These are phyloP conservation scores for Neonectria neomacrospora DNA, from an alignment of 2,329 filamentous ascomycete species.

Conservation along the genomic window DNA sequence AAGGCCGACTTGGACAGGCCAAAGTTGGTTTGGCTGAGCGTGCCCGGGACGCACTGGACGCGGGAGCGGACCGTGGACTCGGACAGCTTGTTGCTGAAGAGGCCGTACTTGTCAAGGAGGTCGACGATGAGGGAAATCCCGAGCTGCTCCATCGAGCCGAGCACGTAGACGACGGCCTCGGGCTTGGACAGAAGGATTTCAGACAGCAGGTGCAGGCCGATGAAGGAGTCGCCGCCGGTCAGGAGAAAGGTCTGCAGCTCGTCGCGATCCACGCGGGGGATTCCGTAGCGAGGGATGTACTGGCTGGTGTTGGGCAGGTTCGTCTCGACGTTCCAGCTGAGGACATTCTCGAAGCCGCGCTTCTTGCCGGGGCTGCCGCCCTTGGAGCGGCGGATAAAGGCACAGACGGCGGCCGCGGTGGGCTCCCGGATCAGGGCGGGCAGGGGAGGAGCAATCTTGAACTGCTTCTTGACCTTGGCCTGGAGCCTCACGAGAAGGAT, in stretches of 20 bases:
- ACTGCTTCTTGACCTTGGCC: slow-evolving; percentile 40
- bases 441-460: slow-evolving; percentile 41
- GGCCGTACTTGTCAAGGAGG: slow-evolving; percentile 36
- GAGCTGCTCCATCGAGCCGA: slow-evolving; percentile 35
- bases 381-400: slow-evolving; percentile 34
- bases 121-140: slow-evolving; percentile 24
- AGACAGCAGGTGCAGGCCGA: slow-evolving; percentile 36
- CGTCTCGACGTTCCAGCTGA: slow-evolving; percentile 41
- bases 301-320: slow-evolving; percentile 41
- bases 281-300: slow-evolving; percentile 38
- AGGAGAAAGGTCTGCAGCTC: slow-evolving; percentile 32
- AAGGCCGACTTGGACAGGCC: slow-evolving; percentile 40
- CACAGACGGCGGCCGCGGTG: slow-evolving; percentile 38
- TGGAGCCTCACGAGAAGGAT: slow-evolving; percentile 42
- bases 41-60: slow-evolving; percentile 32
- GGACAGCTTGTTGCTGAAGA: slow-evolving; percentile 28
- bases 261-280: slow-evolving; percentile 30
- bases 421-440: slow-evolving; percentile 41
- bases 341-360: slow-evolving; percentile 34
- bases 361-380: slow-evolving; percentile 31
- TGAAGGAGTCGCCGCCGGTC: slow-evolving; percentile 37
- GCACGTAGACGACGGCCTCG: slow-evolving; percentile 27
- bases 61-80: slow-evolving; percentile 24
- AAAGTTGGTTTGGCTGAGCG: slow-evolving; percentile 35
- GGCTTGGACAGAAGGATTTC: slow-evolving; percentile 35